A percentile compares a stretch with the other conserved stretches of the same genome.
phyloP scores from a whole-genome alignment of 495 filamentous ascomycete species.

The Neohortaea acidophila region DNA sequence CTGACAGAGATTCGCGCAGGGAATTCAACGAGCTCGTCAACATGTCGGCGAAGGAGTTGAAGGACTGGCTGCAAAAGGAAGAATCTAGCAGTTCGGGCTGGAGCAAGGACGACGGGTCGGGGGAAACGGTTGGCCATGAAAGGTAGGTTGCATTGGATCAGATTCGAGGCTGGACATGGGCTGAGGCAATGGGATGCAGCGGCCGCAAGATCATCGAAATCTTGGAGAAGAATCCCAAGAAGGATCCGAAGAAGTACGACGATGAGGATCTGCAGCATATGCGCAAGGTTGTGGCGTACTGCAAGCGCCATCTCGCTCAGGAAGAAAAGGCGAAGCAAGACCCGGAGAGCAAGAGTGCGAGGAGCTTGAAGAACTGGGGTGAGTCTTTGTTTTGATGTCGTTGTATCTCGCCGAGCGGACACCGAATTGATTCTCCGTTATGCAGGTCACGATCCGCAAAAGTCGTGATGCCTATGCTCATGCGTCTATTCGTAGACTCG shows the following conservation, averaged over 20 bases:
- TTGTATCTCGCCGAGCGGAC: too few relatives aligned
- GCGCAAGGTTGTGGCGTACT: constrained; percentile 47
- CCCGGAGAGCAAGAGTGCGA: constrained; percentile 38
- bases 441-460: too few relatives aligned
- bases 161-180: neutral
- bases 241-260: constrained; percentile 36
- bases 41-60: constrained; percentile 45
- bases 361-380: too few relatives aligned
- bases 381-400: too few relatives aligned
- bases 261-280: constrained; percentile 31
- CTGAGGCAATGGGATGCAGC: constrained; percentile 20
- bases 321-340: constrained; percentile 44
- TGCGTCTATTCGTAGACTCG: too few relatives aligned
- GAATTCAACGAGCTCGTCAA: constrained; percentile 58
- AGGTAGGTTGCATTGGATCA: constrained; percentile 28
- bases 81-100: constrained; percentile 42
- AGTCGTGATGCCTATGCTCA: too few relatives aligned
- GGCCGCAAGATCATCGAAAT: constrained; percentile 51
- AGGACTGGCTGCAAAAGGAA: constrained; percentile 44
- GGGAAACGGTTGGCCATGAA: constrained; percentile 51
- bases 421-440: too few relatives aligned
- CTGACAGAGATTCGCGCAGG: constrained; percentile 22
- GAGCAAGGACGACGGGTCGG: constrained; percentile 39
- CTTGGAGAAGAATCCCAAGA: constrained; percentile 44
- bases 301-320: constrained; percentile 42